Conservation (phyloP, 2,329 filamentous ascomycete genomes). For the Blastomyces parvus region DNA sequence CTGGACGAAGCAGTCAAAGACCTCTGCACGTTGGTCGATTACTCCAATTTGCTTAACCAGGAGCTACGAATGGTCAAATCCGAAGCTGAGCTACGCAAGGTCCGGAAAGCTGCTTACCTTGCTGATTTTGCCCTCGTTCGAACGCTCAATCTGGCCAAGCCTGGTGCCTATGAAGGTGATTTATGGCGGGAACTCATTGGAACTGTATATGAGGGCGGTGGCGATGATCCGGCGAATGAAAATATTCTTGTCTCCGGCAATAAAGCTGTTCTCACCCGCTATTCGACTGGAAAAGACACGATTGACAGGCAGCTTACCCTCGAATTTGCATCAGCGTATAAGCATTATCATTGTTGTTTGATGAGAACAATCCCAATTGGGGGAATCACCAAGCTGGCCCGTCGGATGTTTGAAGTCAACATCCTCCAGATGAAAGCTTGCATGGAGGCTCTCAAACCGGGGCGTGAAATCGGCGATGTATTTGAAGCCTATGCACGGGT, state of each 20-base stretch:
- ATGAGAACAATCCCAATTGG: conserved; percentile 28
- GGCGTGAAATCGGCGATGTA: conserved; percentile 22
- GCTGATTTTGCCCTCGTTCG: conserved; percentile 29
- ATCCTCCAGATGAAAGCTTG: conserved; percentile 23
- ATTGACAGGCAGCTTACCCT: conserved; percentile 28
- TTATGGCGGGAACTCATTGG: conserved; percentile 28
- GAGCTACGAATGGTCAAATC: conserved; percentile 29
- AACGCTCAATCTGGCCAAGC: conserved; percentile 28
- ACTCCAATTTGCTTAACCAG: conserved; percentile 24
- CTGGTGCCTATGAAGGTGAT: conserved; percentile 29
- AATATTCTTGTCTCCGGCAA: conserved; percentile 29
- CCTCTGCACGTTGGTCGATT: conserved; percentile 23
- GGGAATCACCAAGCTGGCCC: conserved; percentile 22
- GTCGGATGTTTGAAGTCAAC: conserved; percentile 23
- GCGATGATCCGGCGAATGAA: conserved; percentile 29
- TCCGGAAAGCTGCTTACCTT: conserved; percentile 28
- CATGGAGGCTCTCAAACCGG: conserved; percentile 23
- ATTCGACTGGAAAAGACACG: conserved; percentile 24
- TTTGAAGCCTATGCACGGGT: conserved; percentile 24
- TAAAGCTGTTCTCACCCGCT: conserved; percentile 27
- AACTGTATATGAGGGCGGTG: conserved; percentile 29
- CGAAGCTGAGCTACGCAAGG: conserved; percentile 23
- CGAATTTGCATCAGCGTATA: conserved; percentile 27
- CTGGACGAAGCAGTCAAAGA: conserved; percentile 28
- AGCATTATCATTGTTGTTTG: conserved; percentile 28